Base-by-base conservation (phyloP, 2,329 filamentous ascomycete species). In the Calonectria montana region DNA sequence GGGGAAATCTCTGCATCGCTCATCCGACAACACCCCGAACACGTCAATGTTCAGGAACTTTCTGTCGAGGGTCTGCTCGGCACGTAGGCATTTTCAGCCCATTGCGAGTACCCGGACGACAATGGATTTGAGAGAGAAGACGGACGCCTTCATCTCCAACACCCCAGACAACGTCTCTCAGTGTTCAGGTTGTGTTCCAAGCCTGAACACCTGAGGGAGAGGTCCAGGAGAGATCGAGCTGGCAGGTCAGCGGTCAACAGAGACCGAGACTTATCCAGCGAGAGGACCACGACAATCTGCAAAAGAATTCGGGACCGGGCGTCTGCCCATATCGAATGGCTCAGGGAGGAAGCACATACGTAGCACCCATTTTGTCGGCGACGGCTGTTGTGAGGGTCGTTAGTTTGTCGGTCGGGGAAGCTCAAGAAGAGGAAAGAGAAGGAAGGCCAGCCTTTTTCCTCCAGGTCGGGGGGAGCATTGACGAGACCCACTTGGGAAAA, bases 201-300 rank as follows among this genome's bases (percentile, higher is more conserved):
- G 84, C 84, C 82, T 87, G 82, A 76, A 82, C 81, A 78, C 83
- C 83, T 82, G 86, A 92, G 90, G 90, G 90, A 89, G 89, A 86
- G 82, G 86, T 81, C 80, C 84, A 84, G 89, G 93, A 94, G 88
- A 87, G 85, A 94, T 95, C 93, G 93, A 95, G 93, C 93, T 95
- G 92, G 91, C 88, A 85, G 83, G 79, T 72, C 77, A 74, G 72
- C 83, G 81, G 25, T 81, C 72, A n/a, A 69, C 77, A 75, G n/a
- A 84, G 71, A 73, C 57, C 57, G 65, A 39, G 78, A 76, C 79
- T 83, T 84, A 67, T 89, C 92, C 92, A 95, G 93, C 92, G 91
- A 94, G 91, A 93, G 92, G 92, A 94, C 93, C 89, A 91, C 91
- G 90, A 94, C 93, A 94, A 94, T 93, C 92, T 91, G 86, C 87